Percentiles rank a stretch among this genome's conserved stretches.
Conservation (phyloP, 192 early-diverging fungal genomes). For the Pilaira anomala region DNA sequence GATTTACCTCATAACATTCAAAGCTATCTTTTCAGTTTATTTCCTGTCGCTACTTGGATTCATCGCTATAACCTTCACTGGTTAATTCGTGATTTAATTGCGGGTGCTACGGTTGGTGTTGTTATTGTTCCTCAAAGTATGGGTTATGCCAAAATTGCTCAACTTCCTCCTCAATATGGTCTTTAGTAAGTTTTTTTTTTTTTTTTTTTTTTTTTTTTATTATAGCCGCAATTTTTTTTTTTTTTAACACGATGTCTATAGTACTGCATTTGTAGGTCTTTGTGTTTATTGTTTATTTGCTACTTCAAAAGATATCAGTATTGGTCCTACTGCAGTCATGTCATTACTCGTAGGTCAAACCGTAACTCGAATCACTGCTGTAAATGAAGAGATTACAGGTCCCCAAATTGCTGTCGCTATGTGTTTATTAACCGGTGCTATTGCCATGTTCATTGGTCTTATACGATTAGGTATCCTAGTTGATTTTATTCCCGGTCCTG, state of each 20-base stretch:
- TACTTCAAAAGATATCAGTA: slow-evolving; percentile 75
- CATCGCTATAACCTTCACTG: slow-evolving; percentile 43
- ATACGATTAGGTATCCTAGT: slow-evolving; percentile 84
- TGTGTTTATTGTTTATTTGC: slow-evolving; percentile 61
- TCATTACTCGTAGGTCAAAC: slow-evolving; percentile 74
- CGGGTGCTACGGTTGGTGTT: slow-evolving; percentile 73
- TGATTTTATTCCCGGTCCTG: slow-evolving; percentile 86
- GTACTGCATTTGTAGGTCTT: slow-evolving; percentile 63
- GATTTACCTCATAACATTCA: slow-evolving; percentile 25
- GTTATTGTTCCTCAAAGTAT: slow-evolving; percentile 74
- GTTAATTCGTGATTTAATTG: slow-evolving; percentile 56
- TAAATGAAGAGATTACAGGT: slow-evolving; percentile 24
- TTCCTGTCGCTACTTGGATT: slow-evolving; percentile 39
- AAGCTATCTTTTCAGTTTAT: slow-evolving; percentile 26
- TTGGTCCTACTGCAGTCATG: slow-evolving; percentile 72
- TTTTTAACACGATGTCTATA: slow-evolving; percentile 8
- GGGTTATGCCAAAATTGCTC: slow-evolving; percentile 73
- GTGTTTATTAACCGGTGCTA: slow-evolving; percentile 71
- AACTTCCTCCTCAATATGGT: slow-evolving; percentile 68
- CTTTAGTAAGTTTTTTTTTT: slow-evolving; percentile 52
- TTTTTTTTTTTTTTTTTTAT: not conserved
- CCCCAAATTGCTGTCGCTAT: slow-evolving; percentile 61
- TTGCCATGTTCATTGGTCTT: slow-evolving; percentile 71
- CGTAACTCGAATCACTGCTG: slow-evolving; percentile 39
- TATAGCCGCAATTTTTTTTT: too few species aligned